Percentiles rank a stretch among this genome's conserved stretches.
Conservation (phyloP, 208 protist species). For the Acanthamoeba triangularis region DNA sequence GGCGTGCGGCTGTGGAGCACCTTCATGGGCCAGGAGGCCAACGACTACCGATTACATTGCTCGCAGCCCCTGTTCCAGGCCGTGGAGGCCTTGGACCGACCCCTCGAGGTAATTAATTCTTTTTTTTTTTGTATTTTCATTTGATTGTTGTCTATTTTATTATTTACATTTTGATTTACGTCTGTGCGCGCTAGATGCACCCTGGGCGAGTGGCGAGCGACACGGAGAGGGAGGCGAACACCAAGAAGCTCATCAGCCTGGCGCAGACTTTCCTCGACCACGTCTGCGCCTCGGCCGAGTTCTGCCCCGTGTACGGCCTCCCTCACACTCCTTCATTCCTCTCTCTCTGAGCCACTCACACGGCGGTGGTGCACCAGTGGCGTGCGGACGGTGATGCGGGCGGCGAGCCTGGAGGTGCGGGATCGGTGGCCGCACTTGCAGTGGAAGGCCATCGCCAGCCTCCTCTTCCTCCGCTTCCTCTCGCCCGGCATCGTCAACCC, state of each 20-base stretch:
- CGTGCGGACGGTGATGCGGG: background rate
- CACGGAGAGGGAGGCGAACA: background rate
- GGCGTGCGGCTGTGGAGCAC: constrained; percentile 8
- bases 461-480: constrained; percentile 12
- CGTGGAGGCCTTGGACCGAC: background rate
- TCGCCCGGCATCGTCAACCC: constrained; percentile 12
- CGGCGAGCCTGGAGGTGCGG: background rate
- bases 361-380: background rate
- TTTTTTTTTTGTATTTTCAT: background rate
- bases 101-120: background rate
- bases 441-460: background rate
- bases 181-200: background rate
- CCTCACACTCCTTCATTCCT: background rate
- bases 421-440: constrained; percentile 6
- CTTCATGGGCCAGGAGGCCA: constrained; percentile 1
- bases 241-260: background rate
- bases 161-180: background rate
- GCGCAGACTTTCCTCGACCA: background rate
- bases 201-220: background rate
- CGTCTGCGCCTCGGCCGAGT: background rate
- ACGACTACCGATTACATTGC: background rate
- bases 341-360: background rate
- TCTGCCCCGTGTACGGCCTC: background rate
- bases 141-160: background rate
- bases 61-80: background rate